Base-by-base conservation (phyloP, 2,329 filamentous ascomycete genomes). In the Xylariaceae sp. region DNA sequence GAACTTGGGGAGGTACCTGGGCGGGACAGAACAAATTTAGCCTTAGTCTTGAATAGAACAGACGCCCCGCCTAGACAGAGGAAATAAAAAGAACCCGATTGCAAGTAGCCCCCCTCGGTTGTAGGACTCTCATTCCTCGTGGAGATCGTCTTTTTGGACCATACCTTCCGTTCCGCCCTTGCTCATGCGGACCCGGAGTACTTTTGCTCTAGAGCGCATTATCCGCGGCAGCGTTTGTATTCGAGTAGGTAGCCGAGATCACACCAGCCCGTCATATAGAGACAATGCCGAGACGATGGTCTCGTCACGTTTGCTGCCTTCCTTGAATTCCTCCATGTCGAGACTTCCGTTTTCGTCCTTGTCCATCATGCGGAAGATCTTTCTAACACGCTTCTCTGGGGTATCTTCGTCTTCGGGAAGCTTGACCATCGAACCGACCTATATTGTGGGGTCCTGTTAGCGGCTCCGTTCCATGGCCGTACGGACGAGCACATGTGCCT, bases 321-420 rank as follows among this genome's bases (percentile, higher is more conserved):
- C 95, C 79, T 98, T 98, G 82, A 99, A 99, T 75, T 99, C 95
- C 59, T 93, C 89, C 84, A 97, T 93, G 74, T 98, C 93, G 68
- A 99, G 79, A 71, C 90, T 96, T 67, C 93, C 95, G 73, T 98
- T 98, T 79, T 98, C 93, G 74, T 99, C 95, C 83, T 99, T 99
- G 81, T 99, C 95, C 95, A 99, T 99, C 95, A 98, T 98, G 70
- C 89, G 84, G 82, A 99, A 99, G 75, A 99, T 98, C 82, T 99
- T 99, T 76, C 83, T 87, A 61, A 99, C 95, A 63, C 95, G 89
- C 81, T 99, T 99, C 82, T 98, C 93, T 18, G 95, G 95, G 54
- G 95, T 99, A 77, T 99, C 93, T 80, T 99, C 95, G 77, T 99
- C 95, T 75, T 97, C 92, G 50, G 95, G 95, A 44, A 99, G 83